Conservation (phyloP, 441 rosid species). For the Bruguiera hainesii region DNA sequence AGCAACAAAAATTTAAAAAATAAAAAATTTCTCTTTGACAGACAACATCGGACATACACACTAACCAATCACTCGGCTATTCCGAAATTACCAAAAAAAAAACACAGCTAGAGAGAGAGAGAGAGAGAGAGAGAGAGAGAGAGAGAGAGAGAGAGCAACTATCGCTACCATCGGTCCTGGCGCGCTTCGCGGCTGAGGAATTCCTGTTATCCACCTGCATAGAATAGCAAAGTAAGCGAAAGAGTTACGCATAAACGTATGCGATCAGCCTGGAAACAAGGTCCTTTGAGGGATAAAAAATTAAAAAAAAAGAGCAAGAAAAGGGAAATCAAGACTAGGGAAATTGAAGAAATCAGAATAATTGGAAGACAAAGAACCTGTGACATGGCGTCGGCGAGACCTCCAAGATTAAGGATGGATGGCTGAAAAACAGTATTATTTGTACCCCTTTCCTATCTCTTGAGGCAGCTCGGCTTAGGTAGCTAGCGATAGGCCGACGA, state of each 20-base stretch:
- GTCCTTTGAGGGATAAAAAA: background rate
- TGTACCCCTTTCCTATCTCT: too few relatives aligned
- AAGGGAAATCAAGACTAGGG: background rate
- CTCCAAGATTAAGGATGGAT: slow-evolving; percentile 3
- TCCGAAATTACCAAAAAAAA: too few relatives aligned
- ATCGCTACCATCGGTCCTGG: slow-evolving; percentile 84
- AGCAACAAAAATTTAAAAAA: background rate
- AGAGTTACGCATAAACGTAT: too few relatives aligned
- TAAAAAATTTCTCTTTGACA: background rate
- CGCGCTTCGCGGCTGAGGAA: slow-evolving; percentile 96
- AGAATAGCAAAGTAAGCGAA: background rate
- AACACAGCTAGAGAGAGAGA: background rate
- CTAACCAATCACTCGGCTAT: background rate
- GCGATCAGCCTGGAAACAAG: background rate
- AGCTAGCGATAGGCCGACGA: too few relatives aligned
- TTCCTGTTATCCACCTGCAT: slow-evolving; percentile 87
- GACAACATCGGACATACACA: background rate
- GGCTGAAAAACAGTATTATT: background rate
- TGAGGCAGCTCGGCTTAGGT: too few relatives aligned
- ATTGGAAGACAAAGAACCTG: slow-evolving; percentile 34
- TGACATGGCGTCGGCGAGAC: slow-evolving; percentile 36
- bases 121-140: background rate
- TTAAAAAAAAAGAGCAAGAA: background rate
- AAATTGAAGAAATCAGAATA: background rate
- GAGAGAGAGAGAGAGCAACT: background rate